Percentiles rank a stretch among this genome's conserved stretches.
Conservation (phyloP, 768 basidiomycete species). For the Lactarius deliciosus region DNA sequence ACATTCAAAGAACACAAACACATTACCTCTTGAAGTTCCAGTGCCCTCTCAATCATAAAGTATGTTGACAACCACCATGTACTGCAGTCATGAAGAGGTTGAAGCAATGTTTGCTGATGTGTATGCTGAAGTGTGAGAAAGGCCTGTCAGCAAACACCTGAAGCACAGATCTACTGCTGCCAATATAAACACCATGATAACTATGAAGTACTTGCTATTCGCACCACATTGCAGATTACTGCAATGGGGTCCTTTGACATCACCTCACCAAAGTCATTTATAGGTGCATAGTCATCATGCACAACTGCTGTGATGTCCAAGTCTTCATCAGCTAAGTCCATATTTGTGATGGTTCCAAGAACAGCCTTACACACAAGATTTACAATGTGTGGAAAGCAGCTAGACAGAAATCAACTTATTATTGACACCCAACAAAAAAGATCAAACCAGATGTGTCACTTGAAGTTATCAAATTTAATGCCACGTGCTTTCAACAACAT, state of each 20-base stretch:
- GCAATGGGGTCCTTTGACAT: background rate
- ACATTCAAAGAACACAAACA: background rate
- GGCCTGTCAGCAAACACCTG: background rate
- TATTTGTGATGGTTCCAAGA: background rate
- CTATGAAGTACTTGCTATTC: too few species aligned
- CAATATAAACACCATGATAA: background rate
- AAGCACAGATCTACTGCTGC: background rate
- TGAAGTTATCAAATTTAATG: constrained; percentile 27
- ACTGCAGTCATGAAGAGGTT: constrained; percentile 30
- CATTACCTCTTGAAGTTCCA: constrained; percentile 27
- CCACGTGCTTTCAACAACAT: background rate
- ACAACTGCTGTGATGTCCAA: too few species aligned
- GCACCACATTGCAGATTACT: background rate
- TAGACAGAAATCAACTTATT: constrained; percentile 23
- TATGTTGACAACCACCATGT: constrained; percentile 34
- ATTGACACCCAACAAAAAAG: constrained; percentile 16
- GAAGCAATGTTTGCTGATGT: background rate
- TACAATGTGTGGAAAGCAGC: constrained; percentile 31
- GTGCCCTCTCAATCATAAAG: constrained; percentile 28
- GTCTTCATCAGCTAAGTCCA: too few species aligned
- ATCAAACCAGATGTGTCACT: background rate
- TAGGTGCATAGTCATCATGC: too few species aligned
- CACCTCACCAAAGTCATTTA: background rate
- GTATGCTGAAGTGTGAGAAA: background rate
- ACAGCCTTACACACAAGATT: constrained; percentile 23